Percentiles rank a stretch among this genome's conserved stretches.
Evolutionary conservation across 108 stramenopile genomes (phyloP).

Genomic region (Skeletonema costatum): DNA sequence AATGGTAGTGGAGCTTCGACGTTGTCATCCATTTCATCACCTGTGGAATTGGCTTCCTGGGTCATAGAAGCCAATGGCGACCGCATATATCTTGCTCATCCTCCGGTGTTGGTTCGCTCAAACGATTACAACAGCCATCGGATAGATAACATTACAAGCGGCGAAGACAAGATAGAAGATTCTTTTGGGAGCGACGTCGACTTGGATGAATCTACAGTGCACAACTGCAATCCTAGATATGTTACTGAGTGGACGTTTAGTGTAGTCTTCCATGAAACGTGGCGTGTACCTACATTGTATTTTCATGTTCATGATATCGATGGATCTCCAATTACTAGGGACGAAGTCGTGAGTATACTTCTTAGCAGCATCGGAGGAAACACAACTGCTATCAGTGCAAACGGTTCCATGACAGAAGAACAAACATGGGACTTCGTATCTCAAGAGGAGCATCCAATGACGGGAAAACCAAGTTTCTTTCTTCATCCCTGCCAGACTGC

Average conservation of each 20-base stretch:
- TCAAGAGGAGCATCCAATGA: slow-evolving; percentile 71
- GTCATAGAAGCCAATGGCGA: background rate
- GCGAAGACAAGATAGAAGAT: background rate
- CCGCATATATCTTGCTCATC: slow-evolving; percentile 3
- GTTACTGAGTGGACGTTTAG: slow-evolving; percentile 62
- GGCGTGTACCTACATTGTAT: slow-evolving; percentile 71
- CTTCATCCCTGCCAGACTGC: slow-evolving; percentile 78
- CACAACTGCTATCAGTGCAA: slow-evolving; percentile 1
- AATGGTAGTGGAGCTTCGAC: background rate
- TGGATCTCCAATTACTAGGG: slow-evolving; percentile 44
- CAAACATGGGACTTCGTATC: slow-evolving; percentile 82
- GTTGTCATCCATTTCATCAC: background rate
- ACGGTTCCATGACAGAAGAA: slow-evolving; percentile 16
- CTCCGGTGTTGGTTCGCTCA: slow-evolving; percentile 1
- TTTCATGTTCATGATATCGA: slow-evolving; percentile 49
- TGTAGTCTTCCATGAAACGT: slow-evolving; percentile 65
- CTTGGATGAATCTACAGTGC: background rate
- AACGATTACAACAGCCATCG: background rate
- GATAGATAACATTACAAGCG: background rate
- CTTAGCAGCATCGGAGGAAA: background rate
- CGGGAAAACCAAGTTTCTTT: slow-evolving; percentile 64
- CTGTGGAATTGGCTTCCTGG: background rate
- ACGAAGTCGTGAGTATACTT: slow-evolving; percentile 35
- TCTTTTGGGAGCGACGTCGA: background rate
- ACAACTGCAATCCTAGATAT: background rate